These are phyloP conservation scores for Amylocarpus encephaloides DNA, from an alignment of 2,329 filamentous ascomycete species.

Conservation along the genomic window DNA sequence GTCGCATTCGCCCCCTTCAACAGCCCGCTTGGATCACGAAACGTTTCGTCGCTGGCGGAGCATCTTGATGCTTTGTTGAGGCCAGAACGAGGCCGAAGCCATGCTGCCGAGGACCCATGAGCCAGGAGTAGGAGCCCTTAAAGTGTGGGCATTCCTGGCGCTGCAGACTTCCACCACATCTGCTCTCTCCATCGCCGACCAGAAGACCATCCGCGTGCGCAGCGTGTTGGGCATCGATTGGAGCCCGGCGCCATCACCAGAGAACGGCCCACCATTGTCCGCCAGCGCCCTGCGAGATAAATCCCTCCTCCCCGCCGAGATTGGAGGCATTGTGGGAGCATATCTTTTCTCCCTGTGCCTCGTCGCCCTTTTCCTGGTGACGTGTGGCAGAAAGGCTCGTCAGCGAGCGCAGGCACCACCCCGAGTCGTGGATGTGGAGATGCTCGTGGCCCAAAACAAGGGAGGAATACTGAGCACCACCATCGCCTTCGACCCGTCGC, in stretches of 20 bases:
- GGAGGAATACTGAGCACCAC: neutral
- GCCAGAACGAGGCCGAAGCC: conserved; percentile 10
- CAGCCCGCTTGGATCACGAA: conserved; percentile 24
- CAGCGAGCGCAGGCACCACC: conserved; percentile 19
- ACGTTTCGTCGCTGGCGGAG: conserved; percentile 25
- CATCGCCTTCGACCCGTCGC: conserved; percentile 14
- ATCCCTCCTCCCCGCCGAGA: conserved; percentile 68
- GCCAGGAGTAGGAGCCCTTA: conserved; percentile 16
- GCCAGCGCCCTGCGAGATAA: conserved; percentile 53
- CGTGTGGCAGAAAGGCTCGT: conserved; percentile 51
- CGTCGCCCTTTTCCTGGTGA: conserved; percentile 60
- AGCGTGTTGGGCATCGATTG: conserved; percentile 38
- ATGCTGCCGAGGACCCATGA: conserved; percentile 22
- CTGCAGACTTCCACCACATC: conserved; percentile 16
- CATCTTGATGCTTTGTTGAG: conserved; percentile 13
- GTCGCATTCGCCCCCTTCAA: conserved; percentile 15
- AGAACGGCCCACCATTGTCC: conserved; percentile 55
- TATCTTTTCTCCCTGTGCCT: conserved; percentile 74
- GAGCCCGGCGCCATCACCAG: conserved; percentile 50
- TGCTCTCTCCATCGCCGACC: conserved; percentile 16
- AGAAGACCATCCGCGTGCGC: conserved; percentile 17
- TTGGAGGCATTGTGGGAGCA: conserved; percentile 75
- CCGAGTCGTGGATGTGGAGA: conserved; percentile 28
- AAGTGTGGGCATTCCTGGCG: conserved; percentile 13
- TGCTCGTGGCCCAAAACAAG: conserved; percentile 40